A percentile compares a stretch with the other conserved stretches of the same genome.
phyloP scores from a whole-genome alignment of 352 stramenopile species.

The Phytophthora multivora region DNA sequence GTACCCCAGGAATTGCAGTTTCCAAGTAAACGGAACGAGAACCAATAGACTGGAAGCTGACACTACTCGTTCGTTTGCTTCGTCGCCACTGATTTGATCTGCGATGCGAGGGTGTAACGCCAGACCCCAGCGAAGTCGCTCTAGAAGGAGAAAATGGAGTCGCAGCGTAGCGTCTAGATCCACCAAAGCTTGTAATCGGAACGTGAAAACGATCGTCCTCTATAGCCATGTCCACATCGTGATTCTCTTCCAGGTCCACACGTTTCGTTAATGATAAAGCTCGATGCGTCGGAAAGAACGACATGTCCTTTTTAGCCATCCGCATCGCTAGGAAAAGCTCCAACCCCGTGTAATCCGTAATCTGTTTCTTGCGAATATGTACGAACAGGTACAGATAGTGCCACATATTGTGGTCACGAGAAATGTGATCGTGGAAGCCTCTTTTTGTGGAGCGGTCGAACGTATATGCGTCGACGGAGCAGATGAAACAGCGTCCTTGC shows the following conservation, averaged over 20 bases:
- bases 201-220: conserved; percentile 26
- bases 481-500: conserved; percentile 79
- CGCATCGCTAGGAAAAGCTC: conserved; percentile 80
- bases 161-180: conserved; percentile 10
- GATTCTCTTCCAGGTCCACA: conserved; percentile 15
- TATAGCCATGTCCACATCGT: conserved; percentile 2
- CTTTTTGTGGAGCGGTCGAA: conserved; percentile 72
- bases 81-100: conserved; percentile 17
- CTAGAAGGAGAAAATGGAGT: conserved; percentile 20
- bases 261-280: conserved; percentile 55
- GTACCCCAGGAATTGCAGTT: conserved; percentile 2
- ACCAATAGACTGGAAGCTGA: conserved; percentile 4
- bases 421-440: conserved; percentile 78
- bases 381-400: conserved; percentile 83
- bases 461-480: conserved; percentile 79
- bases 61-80: conserved; percentile 13
- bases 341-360: conserved; percentile 82
- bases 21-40: conserved; percentile 3
- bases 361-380: conserved; percentile 78
- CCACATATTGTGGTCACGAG: conserved; percentile 83
- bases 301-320: conserved; percentile 79
- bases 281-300: conserved; percentile 74
- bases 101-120: conserved; percentile 5
- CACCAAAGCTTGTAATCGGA: conserved; percentile 12
- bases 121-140: conserved; percentile 16